Conservation (phyloP, 495 filamentous ascomycete species). For the Parathielavia appendiculata region DNA sequence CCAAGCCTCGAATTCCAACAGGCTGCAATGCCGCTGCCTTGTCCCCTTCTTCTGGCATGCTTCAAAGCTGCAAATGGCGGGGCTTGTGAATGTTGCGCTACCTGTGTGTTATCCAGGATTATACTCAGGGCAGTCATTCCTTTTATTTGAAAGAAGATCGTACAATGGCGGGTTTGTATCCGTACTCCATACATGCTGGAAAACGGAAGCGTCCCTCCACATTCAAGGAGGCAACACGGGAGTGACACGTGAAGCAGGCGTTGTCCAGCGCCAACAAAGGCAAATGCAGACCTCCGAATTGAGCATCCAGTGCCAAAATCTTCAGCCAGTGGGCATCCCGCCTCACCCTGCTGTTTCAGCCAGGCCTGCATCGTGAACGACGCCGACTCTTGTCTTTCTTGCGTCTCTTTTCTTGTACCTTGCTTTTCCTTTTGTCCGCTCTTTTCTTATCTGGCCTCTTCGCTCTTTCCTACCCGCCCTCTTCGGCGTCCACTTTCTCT, state of each 20-base stretch:
- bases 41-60: background rate
- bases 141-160: background rate
- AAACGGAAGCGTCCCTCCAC: background rate
- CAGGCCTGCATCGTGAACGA: background rate
- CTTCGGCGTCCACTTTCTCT: background rate
- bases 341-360: constrained; percentile 8
- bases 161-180: too few species aligned
- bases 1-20: background rate
- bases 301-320: background rate
- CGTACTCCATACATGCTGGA: background rate
- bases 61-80: too few species aligned
- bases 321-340: constrained; percentile 6
- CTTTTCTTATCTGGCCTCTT: background rate
- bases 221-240: too few species aligned
- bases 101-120: background rate
- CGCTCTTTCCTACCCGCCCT: background rate
- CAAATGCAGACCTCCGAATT: constrained; percentile 1
- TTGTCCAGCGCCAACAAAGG: background rate
- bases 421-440: background rate
- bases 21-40: background rate
- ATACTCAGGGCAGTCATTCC: background rate
- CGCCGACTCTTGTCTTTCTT: background rate
- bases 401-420: background rate
- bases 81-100: background rate
- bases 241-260: background rate